These are phyloP conservation scores for Rhizophagus sp. DNA, from an alignment of 192 early-diverging fungal genomes.

Conservation along the genomic window DNA sequence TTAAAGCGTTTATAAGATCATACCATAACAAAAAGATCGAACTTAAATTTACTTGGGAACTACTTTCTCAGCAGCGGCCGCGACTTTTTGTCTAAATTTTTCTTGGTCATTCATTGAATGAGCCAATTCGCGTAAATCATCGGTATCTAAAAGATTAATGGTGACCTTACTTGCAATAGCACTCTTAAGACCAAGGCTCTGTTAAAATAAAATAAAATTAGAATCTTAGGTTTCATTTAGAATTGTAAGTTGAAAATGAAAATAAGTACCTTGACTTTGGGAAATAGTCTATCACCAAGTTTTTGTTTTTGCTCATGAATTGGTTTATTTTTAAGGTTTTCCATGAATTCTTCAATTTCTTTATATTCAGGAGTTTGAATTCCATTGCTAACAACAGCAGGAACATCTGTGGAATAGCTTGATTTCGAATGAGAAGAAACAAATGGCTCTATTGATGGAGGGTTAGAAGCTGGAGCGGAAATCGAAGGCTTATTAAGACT, in stretches of 20 bases:
- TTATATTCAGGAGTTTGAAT: slow-evolving; percentile 13
- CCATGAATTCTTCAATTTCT: slow-evolving; percentile 36
- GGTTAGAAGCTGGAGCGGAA: slow-evolving; percentile 8
- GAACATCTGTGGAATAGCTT: not conserved
- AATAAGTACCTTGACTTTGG: slow-evolving; percentile 42
- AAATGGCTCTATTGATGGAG: not conserved
- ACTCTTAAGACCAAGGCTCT: slow-evolving; percentile 25
- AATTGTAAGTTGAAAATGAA: not conserved
- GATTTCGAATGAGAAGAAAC: not conserved
- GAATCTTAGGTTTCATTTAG: not conserved
- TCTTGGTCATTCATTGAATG: slow-evolving; percentile 42
- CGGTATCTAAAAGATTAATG: slow-evolving; percentile 42
- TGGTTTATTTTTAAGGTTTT: slow-evolving; percentile 30
- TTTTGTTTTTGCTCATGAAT: slow-evolving; percentile 42
- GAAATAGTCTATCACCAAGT: slow-evolving; percentile 44
- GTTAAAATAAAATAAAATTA: not conserved
- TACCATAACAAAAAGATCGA: not conserved
- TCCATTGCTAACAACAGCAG: not conserved
- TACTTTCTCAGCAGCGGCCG: slow-evolving; percentile 15
- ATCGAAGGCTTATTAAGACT: not conserved
- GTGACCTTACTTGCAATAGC: slow-evolving; percentile 43
- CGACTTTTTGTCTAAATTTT: slow-evolving; percentile 34
- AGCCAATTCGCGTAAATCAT: slow-evolving; percentile 40
- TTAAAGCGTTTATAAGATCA: no score
- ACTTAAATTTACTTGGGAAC: not conserved